Percentiles rank a stretch among this genome's conserved stretches.
Conservation (phyloP, 208 protist genomes). For the Lotmaria passim region DNA sequence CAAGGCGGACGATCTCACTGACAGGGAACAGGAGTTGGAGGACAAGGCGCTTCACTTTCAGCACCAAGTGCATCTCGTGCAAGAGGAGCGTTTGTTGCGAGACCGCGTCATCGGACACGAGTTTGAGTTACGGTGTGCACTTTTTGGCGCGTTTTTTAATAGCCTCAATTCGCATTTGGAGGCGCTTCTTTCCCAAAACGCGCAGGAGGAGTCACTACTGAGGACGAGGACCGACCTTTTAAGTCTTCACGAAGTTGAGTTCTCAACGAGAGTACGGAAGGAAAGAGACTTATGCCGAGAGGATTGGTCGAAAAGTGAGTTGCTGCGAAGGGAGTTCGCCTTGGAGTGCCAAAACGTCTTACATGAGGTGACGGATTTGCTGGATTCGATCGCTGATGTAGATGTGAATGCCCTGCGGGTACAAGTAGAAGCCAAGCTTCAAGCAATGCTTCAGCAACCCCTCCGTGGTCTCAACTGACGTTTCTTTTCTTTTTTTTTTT, state of each 20-base stretch:
- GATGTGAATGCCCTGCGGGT: neutral
- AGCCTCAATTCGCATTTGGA: neutral
- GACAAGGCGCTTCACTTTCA: neutral
- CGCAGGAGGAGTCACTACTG: slow-evolving; percentile 1
- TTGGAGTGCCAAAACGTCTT: slow-evolving; percentile 19
- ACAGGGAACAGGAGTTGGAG: slow-evolving; percentile 3
- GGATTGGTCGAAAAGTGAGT: neutral
- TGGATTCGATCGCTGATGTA: slow-evolving; percentile 12
- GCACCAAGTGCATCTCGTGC: neutral
- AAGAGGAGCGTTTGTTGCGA: slow-evolving; percentile 15
- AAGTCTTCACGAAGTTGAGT: slow-evolving; percentile 22
- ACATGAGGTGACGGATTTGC: slow-evolving; percentile 3
- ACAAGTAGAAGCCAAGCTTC: slow-evolving; percentile 24
- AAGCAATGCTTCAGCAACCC: slow-evolving; percentile 4
- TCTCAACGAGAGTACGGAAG: slow-evolving; percentile 20
- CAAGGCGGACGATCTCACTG: neutral
- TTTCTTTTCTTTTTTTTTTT: neutral
- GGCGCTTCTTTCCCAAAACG: neutral
- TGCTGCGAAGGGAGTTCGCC: slow-evolving; percentile 12
- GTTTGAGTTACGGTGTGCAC: neutral
- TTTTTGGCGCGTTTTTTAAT: slow-evolving; percentile 12
- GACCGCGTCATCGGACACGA: neutral
- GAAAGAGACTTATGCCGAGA: slow-evolving; percentile 22
- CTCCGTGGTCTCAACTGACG: neutral
- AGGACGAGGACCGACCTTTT: slow-evolving; percentile 20